phyloP scores from a whole-genome alignment of 768 basidiomycete species.

The Russula sp. region DNA sequence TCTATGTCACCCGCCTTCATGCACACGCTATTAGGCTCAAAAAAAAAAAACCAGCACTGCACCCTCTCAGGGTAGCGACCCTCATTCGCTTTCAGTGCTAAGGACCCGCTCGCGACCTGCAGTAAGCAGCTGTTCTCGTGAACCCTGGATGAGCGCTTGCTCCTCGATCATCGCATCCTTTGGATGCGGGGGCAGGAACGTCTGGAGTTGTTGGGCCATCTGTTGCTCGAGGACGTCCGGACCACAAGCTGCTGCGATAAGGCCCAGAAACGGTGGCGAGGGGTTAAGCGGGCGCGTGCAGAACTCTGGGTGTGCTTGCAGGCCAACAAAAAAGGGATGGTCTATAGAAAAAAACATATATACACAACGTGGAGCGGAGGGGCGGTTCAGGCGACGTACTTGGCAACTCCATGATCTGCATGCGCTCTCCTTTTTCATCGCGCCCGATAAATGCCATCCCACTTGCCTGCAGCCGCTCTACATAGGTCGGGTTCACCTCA shows the following conservation, averaged over 20 bases:
- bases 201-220: constrained; percentile 52
- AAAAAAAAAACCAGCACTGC: neutral
- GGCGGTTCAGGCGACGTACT: constrained; percentile 42
- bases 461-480: constrained; percentile 59
- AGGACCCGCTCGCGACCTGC: constrained; percentile 20
- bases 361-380: neutral
- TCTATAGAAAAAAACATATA: constrained; percentile 39
- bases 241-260: constrained; percentile 76
- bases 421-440: constrained; percentile 93
- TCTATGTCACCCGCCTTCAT: neutral
- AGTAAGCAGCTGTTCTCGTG: constrained; percentile 23
- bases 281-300: constrained; percentile 97
- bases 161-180: constrained; percentile 69
- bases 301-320: constrained; percentile 98
- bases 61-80: neutral
- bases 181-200: constrained; percentile 72
- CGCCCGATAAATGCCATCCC: constrained; percentile 81
- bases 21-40: neutral
- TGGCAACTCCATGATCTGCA: constrained; percentile 90
- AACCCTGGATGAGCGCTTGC: constrained; percentile 41
- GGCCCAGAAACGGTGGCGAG: constrained; percentile 94
- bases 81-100: constrained; percentile 7
- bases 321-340: constrained; percentile 88
- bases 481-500: constrained; percentile 90
- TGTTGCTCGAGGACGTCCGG: constrained; percentile 59